These are phyloP conservation scores for Cladosporium austrohemisphaericum DNA, from an alignment of 2,329 filamentous ascomycete genomes.

Conservation along the genomic window DNA sequence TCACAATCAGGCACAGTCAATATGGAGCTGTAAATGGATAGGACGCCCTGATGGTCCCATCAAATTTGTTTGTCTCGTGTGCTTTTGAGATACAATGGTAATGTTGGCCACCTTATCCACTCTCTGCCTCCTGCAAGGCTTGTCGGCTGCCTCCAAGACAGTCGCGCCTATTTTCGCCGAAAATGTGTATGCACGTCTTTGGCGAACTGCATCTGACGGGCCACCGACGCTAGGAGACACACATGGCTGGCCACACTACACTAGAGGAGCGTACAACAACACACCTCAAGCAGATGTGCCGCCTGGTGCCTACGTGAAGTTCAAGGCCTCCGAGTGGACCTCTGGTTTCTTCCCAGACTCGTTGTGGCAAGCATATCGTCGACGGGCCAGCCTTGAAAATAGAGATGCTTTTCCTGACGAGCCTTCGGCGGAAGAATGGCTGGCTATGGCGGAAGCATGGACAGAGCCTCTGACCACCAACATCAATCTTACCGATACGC, in stretches of 20 bases:
- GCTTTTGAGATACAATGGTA: too few species aligned
- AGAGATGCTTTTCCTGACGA: background rate
- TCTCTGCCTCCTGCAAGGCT: background rate
- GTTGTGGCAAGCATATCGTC: slow-evolving; percentile 20
- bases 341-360: slow-evolving; percentile 19
- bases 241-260: slow-evolving; percentile 20
- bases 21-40: too few species aligned
- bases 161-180: slow-evolving; percentile 10
- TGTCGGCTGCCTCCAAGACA: background rate
- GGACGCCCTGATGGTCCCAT: too few species aligned
- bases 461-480: slow-evolving; percentile 19
- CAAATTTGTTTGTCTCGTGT: too few species aligned
- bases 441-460: slow-evolving; percentile 17
- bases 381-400: background rate
- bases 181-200: slow-evolving; percentile 19
- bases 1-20: too few species aligned
- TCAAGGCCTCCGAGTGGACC: slow-evolving; percentile 19
- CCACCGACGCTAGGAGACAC: slow-evolving; percentile 11
- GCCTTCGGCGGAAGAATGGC: slow-evolving; percentile 16
- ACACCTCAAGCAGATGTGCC: slow-evolving; percentile 13
- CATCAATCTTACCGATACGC: slow-evolving; percentile 18
- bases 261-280: slow-evolving; percentile 19
- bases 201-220: slow-evolving; percentile 17
- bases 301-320: slow-evolving; percentile 16
- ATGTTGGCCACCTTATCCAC: too few species aligned